Base-by-base conservation (phyloP, 306 rosid genomes). In the Purshia tridentata region DNA sequence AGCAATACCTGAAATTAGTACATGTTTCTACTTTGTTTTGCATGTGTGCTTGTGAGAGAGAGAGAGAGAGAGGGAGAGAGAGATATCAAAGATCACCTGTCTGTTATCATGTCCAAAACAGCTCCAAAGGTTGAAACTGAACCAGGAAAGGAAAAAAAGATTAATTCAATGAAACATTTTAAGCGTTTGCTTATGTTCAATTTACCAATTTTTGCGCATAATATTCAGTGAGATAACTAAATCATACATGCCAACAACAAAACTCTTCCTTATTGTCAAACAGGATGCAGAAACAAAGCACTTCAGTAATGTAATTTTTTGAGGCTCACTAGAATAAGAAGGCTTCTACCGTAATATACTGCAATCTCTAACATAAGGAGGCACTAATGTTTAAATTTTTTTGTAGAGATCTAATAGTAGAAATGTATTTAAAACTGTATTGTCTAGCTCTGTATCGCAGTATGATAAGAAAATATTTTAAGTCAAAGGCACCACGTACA, bases 111-210 rank as follows among this genome's bases (percentile, higher is more conserved):
- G 88, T 94, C 99, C 85, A 94, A 85, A 84, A 94, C 99, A 73
- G 99, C 96, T 74, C 99, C 99, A 81, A 94, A 94, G 65, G 96
- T 94, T 69, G 98, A 91, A 79, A 91, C 99, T 94, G 88, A 88
- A 84, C 71, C 83, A 73, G 48, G 23, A 67, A 75, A 78, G 69
- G 49, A 64, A 29, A 29, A 66, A 2, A 69, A 52, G 60, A 74
- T 23, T 45, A 18, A 42, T 73, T 2, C 51, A 55, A 29, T 44
- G 69, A 50, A 57, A 70, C 67, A 69, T 12, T 73, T 29, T 69
- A 44, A 72, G 22, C 19, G 51, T 63, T 18, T 53, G 48, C 23
- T 54, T 9, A 54, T 5, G 37, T 65, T 63, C 6, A 72, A 37
- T 44, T 29, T 18, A 70, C 50, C 54, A 19, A 80, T 72, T 74